phyloP scores from a whole-genome alignment of 768 basidiomycete genomes.

The Strobilomyces echinocephalus region DNA sequence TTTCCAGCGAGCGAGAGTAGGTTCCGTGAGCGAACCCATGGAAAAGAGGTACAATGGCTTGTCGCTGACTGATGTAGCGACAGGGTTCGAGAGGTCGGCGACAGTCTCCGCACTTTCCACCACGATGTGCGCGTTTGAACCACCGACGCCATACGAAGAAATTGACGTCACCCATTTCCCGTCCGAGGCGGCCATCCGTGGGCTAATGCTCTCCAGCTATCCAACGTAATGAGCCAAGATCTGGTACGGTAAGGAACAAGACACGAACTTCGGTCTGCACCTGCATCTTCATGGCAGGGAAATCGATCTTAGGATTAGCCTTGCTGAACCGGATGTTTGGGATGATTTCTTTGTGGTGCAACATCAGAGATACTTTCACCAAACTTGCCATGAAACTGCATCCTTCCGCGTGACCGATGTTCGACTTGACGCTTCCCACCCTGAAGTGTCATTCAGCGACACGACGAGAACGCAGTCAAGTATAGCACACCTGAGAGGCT shows the following conservation, averaged over 20 bases:
- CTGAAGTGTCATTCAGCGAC: constrained; percentile 1
- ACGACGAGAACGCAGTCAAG: not conserved
- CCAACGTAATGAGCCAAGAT: not conserved
- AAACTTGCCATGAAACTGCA: constrained; percentile 34
- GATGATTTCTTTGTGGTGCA: constrained; percentile 27
- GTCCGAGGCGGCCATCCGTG: constrained; percentile 26
- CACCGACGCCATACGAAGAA: constrained; percentile 33
- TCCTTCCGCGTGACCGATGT: constrained; percentile 26
- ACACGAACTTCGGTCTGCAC: constrained; percentile 22
- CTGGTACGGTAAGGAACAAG: not conserved
- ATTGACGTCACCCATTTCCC: constrained; percentile 31
- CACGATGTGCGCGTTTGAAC: constrained; percentile 33
- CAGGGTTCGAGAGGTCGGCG: constrained; percentile 9
- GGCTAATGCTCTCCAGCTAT: constrained; percentile 22
- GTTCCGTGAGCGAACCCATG: constrained; percentile 26
- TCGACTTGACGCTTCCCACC: constrained; percentile 26
- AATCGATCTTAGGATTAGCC: constrained; percentile 27
- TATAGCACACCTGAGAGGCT: not conserved
- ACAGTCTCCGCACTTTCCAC: constrained; percentile 24
- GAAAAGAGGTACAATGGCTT: constrained; percentile 25
- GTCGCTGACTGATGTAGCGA: not conserved
- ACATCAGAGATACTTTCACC: constrained; percentile 31
- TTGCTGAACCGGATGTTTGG: constrained; percentile 27
- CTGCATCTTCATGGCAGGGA: constrained; percentile 21
- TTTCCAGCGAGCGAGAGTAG: constrained; percentile 23